A percentile compares a stretch with the other conserved stretches of the same genome.
These are phyloP conservation scores for Sporormia fimetaria DNA, from an alignment of 495 filamentous ascomycete species.

Conservation along the genomic window DNA sequence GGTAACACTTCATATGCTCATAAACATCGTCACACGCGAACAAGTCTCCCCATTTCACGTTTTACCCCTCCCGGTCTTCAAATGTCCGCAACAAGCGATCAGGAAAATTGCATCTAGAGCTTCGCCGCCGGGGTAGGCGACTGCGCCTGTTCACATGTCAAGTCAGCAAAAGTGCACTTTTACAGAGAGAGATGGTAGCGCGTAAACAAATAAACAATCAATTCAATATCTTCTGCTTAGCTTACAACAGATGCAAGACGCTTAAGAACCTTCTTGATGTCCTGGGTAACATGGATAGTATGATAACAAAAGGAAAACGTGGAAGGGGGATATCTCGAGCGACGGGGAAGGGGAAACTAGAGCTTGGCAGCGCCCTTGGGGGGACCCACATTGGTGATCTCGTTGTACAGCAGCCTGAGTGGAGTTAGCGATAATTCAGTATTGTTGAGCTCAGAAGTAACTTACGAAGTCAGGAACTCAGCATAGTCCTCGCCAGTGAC, in stretches of 20 bases:
- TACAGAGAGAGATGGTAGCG: background rate
- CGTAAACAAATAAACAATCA: too few species aligned
- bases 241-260: slow-evolving; percentile 10
- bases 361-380: slow-evolving; percentile 61
- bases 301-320: slow-evolving; percentile 3
- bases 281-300: background rate
- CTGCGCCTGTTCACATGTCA: too few species aligned
- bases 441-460: slow-evolving; percentile 14
- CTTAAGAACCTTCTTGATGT: slow-evolving; percentile 1
- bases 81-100: too few species aligned
- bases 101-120: too few species aligned
- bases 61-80: too few species aligned
- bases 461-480: slow-evolving; percentile 83
- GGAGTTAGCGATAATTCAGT: slow-evolving; percentile 10
- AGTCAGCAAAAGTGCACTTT: background rate
- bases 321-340: background rate
- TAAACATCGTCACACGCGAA: too few species aligned
- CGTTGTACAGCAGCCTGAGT: slow-evolving; percentile 73
- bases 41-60: too few species aligned
- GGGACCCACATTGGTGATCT: slow-evolving; percentile 74
- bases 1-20: too few species aligned
- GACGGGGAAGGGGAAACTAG: slow-evolving; percentile 33
- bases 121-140: too few species aligned
- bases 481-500: slow-evolving; percentile 95
- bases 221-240: background rate